Conservation (phyloP, 1,284 basidiomycete species). For the Psilocybe mexicana region DNA sequence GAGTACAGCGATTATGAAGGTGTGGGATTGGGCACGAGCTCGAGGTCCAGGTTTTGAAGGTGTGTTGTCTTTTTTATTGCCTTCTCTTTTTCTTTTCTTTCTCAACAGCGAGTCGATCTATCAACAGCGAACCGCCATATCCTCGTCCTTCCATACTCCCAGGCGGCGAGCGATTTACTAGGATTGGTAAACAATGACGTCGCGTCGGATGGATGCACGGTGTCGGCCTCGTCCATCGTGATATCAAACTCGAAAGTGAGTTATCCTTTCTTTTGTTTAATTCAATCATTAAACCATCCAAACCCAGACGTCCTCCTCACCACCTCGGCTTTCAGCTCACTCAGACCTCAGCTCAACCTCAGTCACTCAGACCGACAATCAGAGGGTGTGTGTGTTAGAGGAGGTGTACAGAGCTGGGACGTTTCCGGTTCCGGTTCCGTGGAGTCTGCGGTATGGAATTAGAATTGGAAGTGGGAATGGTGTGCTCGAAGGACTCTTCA, state of each 20-base stretch:
- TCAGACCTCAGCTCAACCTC: too few relatives aligned
- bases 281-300: neutral
- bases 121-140: slow-evolving; percentile 77
- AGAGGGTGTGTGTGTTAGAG: too few relatives aligned
- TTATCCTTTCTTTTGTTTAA: slow-evolving; percentile 4
- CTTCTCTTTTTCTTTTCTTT: neutral
- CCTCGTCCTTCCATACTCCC: slow-evolving; percentile 78
- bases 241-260: slow-evolving; percentile 94
- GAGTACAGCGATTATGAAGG: slow-evolving; percentile 15
- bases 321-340: slow-evolving; percentile 28
- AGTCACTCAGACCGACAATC: slow-evolving; percentile 27
- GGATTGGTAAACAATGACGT: slow-evolving; percentile 71
- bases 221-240: slow-evolving; percentile 86
- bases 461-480: too few relatives aligned
- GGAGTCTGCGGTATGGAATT: too few relatives aligned
- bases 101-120: slow-evolving; percentile 43
- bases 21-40: slow-evolving; percentile 14
- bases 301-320: slow-evolving; percentile 61
- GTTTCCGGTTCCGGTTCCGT: too few relatives aligned
- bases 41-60: slow-evolving; percentile 85
- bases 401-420: too few relatives aligned
- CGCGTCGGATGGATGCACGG: slow-evolving; percentile 89
- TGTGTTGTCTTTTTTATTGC: slow-evolving; percentile 34
- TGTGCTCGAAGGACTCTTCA: too few relatives aligned
- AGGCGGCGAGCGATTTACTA: slow-evolving; percentile 88